Base-by-base conservation (phyloP, 345 rosid genomes). In the Anacardium occidentale region DNA sequence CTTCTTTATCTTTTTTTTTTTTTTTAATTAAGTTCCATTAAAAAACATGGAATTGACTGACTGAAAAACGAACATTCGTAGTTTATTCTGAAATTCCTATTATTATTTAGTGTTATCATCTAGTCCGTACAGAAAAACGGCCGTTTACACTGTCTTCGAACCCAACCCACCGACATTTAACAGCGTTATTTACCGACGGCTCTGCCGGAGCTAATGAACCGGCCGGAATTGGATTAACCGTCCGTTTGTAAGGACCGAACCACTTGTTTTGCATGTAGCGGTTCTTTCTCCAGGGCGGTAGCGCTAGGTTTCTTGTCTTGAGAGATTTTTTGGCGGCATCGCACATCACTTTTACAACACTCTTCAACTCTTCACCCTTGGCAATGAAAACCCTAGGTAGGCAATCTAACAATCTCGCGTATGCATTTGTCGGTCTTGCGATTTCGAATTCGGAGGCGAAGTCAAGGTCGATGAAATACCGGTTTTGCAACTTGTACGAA, bases 271-370 rank as follows among this genome's bases (percentile, higher is more conserved):
- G 93, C 97, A 92, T 89, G 83, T 90, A 90, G 24, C 96, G 90
- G 72, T 91, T 87, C 70, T 94, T 94, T 54, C 97, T 83, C 98
- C 98, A 94, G 2, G 98, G 98, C 26, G 98, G 95, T 40, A 91
- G 71, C 11, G 88, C 80, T 7, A 94, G 89, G 4, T 77, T 86
- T 5, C 81, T 79, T 75, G 83, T 82, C 78, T 78, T 92, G 26
- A 94, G 70, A 60, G 98, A 91, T 37, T 81, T 72, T 82, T 74
- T 89, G 21, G 95, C 85, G 7, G 90, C 91, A 68, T 89, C 88
- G 66, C 88, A 72, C 74, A 83, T 88, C 13, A 71, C 79, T 66
- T 83, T 79, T 26, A 89, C 81, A 37, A 90, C 78, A 75, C 62
- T 77, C 85, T 88, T 90, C 80, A 94, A 80, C 42, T 88, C 91